These are phyloP conservation scores for Diaporthe longicolla DNA, from an alignment of 2,329 filamentous ascomycete genomes.

Conservation along the genomic window DNA sequence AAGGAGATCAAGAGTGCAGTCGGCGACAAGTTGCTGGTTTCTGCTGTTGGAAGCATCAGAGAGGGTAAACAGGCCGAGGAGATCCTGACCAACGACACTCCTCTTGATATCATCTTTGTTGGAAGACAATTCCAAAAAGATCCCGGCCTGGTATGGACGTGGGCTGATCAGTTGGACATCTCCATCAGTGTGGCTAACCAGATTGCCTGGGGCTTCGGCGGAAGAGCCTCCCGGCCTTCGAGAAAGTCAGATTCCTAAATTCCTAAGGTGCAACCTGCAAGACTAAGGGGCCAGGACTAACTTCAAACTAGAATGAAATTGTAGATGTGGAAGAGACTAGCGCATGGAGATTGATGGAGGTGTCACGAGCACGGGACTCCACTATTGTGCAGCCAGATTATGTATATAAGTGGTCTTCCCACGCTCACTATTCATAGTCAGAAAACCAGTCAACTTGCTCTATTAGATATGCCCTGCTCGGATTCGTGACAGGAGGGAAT, in stretches of 20 bases:
- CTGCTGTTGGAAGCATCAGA: slow-evolving; percentile 65
- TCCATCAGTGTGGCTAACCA: slow-evolving; percentile 65
- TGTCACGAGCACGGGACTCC: no score
- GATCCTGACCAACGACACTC: slow-evolving; percentile 58
- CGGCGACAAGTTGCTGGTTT: slow-evolving; percentile 67
- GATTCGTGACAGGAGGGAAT: background rate
- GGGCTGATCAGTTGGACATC: slow-evolving; percentile 67
- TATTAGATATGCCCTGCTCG: no score
- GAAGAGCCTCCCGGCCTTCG: slow-evolving; percentile 44
- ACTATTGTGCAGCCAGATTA: no score
- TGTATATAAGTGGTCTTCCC: no score
- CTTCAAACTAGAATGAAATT: slow-evolving; percentile 6
- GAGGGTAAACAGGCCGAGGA: slow-evolving; percentile 61
- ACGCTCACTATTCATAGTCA: no score
- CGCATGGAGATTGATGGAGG: background rate
- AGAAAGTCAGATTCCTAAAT: slow-evolving; percentile 31
- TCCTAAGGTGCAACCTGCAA: background rate
- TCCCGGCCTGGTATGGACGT: slow-evolving; percentile 68
- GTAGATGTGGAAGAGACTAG: background rate
- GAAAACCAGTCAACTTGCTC: no score
- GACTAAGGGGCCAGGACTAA: background rate
- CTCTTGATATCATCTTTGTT: slow-evolving; percentile 64
- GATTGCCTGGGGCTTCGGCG: slow-evolving; percentile 69
- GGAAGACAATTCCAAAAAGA: slow-evolving; percentile 72
- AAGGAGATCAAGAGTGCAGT: slow-evolving; percentile 79